Evolutionary conservation across 2,329 filamentous ascomycete species (phyloP).

Genomic region (Microcyclospora pomicola): DNA sequence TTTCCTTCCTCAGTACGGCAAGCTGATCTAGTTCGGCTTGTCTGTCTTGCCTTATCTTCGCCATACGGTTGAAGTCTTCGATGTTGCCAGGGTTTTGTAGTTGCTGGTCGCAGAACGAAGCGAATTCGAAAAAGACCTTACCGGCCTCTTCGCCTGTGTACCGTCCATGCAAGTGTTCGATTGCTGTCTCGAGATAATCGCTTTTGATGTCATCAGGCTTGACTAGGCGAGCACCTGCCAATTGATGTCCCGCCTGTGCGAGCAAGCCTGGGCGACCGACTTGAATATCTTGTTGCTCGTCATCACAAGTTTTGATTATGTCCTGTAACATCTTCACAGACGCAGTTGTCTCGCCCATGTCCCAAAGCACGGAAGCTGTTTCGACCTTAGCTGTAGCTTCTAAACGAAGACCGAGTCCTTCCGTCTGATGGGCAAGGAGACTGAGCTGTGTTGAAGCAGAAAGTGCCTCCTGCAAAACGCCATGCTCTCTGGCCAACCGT

Average conservation of each 20-base stretch:
- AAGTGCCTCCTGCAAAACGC: constrained; percentile 71
- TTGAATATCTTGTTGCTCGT: constrained; percentile 55
- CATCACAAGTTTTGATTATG: constrained; percentile 47
- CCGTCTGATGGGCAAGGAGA: constrained; percentile 57
- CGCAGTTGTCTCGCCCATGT: constrained; percentile 75
- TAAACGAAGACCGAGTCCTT: constrained; percentile 57
- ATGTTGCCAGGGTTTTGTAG: constrained; percentile 72
- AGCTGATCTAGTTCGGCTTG: constrained; percentile 66
- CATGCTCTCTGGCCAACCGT: constrained; percentile 62
- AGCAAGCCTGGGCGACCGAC: constrained; percentile 67
- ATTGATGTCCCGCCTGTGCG: constrained; percentile 74
- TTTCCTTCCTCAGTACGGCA: constrained; percentile 41
- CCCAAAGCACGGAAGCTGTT: constrained; percentile 82
- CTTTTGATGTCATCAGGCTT: constrained; percentile 83
- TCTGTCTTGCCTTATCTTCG: constrained; percentile 67
- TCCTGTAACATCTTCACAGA: constrained; percentile 81
- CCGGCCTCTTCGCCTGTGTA: constrained; percentile 61
- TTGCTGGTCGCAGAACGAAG: constrained; percentile 87
- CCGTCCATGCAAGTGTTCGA: constrained; percentile 62
- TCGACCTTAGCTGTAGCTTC: constrained; percentile 68
- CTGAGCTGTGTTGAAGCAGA: constrained; percentile 75
- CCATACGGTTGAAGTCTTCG: constrained; percentile 70
- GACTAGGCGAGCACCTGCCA: constrained; percentile 79
- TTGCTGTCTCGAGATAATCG: constrained; percentile 70
- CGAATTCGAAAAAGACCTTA: constrained; percentile 87